These are phyloP conservation scores for Shiraia sp. DNA, from an alignment of 2,329 filamentous ascomycete genomes.

Conservation along the genomic window DNA sequence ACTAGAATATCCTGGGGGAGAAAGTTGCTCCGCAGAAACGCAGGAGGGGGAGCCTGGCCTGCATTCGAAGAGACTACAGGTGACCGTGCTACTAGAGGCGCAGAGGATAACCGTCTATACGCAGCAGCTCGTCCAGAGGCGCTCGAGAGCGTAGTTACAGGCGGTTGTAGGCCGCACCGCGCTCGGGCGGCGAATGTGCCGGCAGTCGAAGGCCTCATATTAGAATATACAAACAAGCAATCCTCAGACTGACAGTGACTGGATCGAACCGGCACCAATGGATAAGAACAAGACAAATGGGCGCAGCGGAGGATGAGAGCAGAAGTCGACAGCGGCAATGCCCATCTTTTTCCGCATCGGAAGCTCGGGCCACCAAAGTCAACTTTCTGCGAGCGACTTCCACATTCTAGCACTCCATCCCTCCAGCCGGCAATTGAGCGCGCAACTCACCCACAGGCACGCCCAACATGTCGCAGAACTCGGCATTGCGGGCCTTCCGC, in stretches of 20 bases:
- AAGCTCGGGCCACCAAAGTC: constrained; percentile 24
- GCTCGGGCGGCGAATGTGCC: constrained; percentile 47
- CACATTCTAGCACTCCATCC: constrained; percentile 12
- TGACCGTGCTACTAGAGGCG: constrained; percentile 20
- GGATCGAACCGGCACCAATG: constrained; percentile 13
- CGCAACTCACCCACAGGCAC: constrained; percentile 19
- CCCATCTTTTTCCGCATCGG: constrained; percentile 31
- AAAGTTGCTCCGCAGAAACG: constrained; percentile 50
- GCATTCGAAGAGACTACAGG: constrained; percentile 13
- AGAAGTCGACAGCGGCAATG: constrained; percentile 21
- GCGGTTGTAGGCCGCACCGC: constrained; percentile 44
- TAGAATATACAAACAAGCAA: constrained; percentile 2
- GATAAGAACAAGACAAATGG: constrained; percentile 8
- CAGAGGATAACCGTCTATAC: constrained; percentile 52
- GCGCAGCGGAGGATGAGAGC: constrained; percentile 28
- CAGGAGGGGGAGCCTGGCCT: constrained; percentile 28
- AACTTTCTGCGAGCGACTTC: constrained; percentile 25
- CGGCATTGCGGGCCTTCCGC: constrained; percentile 32
- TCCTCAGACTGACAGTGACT: constrained; percentile 4
- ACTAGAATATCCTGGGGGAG: constrained; percentile 46
- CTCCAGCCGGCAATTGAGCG: constrained; percentile 17
- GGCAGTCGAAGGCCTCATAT: constrained; percentile 51
- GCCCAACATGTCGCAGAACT: constrained; percentile 21
- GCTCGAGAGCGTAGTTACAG: constrained; percentile 42
- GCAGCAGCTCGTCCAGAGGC: constrained; percentile 52